A percentile compares a stretch with the other conserved stretches of the same genome.
These are phyloP conservation scores for Coelastrella sp. DNA, from an alignment of 139 green algal genomes.

Conservation along the genomic window DNA sequence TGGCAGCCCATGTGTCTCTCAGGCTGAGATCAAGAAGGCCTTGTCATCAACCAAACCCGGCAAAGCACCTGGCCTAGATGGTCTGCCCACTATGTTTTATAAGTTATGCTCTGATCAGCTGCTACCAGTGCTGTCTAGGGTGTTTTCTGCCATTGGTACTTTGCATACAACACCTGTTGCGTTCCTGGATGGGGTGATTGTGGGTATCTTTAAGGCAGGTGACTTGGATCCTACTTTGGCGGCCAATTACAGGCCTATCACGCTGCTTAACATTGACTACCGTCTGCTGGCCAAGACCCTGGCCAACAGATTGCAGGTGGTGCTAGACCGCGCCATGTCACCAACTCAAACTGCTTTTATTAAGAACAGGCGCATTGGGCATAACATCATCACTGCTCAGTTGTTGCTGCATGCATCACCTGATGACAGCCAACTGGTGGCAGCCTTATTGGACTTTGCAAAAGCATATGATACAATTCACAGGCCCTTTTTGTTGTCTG, in stretches of 20 bases:
- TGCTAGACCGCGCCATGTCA: conserved; percentile 17
- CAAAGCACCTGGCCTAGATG: not conserved
- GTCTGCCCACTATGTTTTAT: too few species aligned
- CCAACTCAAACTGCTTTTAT: conserved; percentile 57
- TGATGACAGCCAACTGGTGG: not conserved
- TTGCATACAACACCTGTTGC: not conserved
- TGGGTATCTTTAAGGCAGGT: conserved; percentile 44
- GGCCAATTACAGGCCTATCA: too few species aligned
- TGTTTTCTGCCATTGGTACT: not conserved
- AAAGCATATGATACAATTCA: conserved; percentile 52
- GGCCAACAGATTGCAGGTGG: conserved; percentile 55
- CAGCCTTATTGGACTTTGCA: too few species aligned
- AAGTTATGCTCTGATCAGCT: too few species aligned
- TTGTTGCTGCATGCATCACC: conserved; percentile 30
- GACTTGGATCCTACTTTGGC: conserved; percentile 47
- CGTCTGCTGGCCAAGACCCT: too few species aligned
- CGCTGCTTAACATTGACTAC: too few species aligned
- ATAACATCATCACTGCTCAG: conserved; percentile 49
- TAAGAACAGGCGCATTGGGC: conserved; percentile 41
- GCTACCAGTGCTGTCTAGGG: too few species aligned
- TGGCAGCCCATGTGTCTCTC: too few species aligned
- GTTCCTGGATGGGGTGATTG: conserved; percentile 50
- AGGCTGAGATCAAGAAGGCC: not conserved
- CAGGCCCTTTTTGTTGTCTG: conserved; percentile 25
- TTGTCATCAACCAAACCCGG: not conserved